Conservation (phyloP, 129 eudicot species). For the Cynara cardunculus region DNA sequence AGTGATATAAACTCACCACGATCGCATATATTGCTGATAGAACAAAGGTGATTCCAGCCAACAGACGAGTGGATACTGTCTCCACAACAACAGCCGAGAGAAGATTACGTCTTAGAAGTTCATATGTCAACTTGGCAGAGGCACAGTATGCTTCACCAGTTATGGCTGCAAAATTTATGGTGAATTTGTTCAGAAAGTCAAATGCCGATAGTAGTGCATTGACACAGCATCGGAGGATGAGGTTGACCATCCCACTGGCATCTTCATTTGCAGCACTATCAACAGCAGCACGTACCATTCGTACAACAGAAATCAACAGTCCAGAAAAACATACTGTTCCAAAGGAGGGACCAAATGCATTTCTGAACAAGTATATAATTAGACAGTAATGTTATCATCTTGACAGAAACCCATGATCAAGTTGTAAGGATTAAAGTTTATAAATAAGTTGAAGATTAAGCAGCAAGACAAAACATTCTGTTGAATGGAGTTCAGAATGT, state of each 20-base stretch:
- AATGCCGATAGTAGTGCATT: conserved; percentile 58
- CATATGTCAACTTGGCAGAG: conserved; percentile 86
- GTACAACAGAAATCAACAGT: conserved; percentile 54
- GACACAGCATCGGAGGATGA: conserved; percentile 69
- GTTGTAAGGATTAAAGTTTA: background rate
- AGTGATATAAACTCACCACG: conserved; percentile 49
- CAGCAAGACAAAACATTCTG: background rate
- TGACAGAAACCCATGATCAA: conserved; percentile 4
- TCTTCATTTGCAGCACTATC: conserved; percentile 85
- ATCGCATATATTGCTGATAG: conserved; percentile 84
- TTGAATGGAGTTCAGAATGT: background rate
- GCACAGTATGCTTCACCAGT: conserved; percentile 96
- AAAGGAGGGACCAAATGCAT: conserved; percentile 88
- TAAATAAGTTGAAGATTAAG: background rate
- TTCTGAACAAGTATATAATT: conserved; percentile 46
- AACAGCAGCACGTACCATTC: conserved; percentile 76
- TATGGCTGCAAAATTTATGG: conserved; percentile 88
- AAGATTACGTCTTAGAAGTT: conserved; percentile 85
- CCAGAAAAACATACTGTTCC: conserved; percentile 97
- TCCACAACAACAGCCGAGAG: conserved; percentile 83
- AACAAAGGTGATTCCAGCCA: conserved; percentile 67
- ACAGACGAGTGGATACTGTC: conserved; percentile 74
- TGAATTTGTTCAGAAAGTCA: conserved; percentile 87
- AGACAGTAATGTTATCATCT: conserved; percentile 15
- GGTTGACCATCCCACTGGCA: conserved; percentile 58